phyloP scores from a whole-genome alignment of 1,284 basidiomycete genomes.

The Trametes versicolor region DNA sequence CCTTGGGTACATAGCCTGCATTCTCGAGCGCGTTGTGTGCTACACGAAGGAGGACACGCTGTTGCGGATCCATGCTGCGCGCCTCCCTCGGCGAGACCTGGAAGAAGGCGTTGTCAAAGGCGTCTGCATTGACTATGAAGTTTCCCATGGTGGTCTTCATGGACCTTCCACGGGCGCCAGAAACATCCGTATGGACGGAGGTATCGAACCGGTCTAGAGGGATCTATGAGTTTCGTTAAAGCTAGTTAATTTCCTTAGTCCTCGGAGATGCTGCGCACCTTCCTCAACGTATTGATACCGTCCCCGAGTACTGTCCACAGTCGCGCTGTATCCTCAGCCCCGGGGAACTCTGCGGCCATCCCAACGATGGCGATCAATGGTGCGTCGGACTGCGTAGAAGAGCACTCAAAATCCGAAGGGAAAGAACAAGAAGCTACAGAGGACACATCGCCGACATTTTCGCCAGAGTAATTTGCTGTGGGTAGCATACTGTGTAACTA shows the following conservation, averaged over 20 bases:
- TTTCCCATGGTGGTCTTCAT: slow-evolving; percentile 61
- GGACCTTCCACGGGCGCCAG: slow-evolving; percentile 43
- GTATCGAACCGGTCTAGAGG: slow-evolving; percentile 59
- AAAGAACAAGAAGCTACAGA: not conserved
- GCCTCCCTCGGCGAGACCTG: slow-evolving; percentile 78
- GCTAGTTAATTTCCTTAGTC: no score
- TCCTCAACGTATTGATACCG: slow-evolving; percentile 65
- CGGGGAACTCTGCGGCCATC: slow-evolving; percentile 74
- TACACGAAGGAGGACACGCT: slow-evolving; percentile 70
- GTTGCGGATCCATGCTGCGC: slow-evolving; percentile 78
- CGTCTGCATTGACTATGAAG: slow-evolving; percentile 64
- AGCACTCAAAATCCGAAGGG: not conserved
- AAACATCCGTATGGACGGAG: slow-evolving; percentile 47
- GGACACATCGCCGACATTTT: not conserved
- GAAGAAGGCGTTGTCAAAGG: slow-evolving; percentile 78
- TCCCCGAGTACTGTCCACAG: slow-evolving; percentile 69
- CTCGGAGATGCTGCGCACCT: slow-evolving; percentile 50
- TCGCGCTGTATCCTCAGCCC: slow-evolving; percentile 55
- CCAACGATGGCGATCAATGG: slow-evolving; percentile 63
- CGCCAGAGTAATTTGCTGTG: not conserved
- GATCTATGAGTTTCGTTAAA: slow-evolving; percentile 10
- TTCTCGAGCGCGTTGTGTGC: slow-evolving; percentile 75
- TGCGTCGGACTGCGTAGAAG: not conserved
- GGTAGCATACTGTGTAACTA: not conserved
- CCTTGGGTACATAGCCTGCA: slow-evolving; percentile 72